These are phyloP conservation scores for Casuarina cunninghamiana DNA, from an alignment of 306 rosid species.

Conservation along the genomic window DNA sequence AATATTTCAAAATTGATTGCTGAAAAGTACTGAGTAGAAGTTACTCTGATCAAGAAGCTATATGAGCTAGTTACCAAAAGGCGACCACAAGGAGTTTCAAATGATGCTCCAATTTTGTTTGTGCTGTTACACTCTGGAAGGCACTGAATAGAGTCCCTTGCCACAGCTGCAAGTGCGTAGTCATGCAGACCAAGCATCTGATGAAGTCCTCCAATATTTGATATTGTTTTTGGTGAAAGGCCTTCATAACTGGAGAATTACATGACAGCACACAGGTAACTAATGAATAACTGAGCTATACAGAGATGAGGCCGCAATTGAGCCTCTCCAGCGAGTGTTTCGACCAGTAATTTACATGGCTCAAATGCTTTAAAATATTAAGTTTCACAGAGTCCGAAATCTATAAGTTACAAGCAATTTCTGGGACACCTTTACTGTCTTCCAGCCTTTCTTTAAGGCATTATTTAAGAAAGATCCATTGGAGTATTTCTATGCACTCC, in stretches of 20 bases:
- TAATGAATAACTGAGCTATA: not conserved
- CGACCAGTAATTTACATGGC: not conserved
- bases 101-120: conserved; percentile 70
- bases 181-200: conserved; percentile 58
- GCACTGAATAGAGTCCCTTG: conserved; percentile 70
- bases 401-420: no score
- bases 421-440: not conserved
- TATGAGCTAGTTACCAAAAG: conserved; percentile 51
- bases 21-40: not conserved
- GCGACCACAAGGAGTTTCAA: conserved; percentile 89
- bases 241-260: conserved; percentile 85
- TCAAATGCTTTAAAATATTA: not conserved
- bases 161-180: conserved; percentile 62
- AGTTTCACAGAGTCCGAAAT: not conserved
- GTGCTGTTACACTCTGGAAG: conserved; percentile 66
- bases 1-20: not conserved
- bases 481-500: not conserved
- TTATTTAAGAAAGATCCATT: not conserved
- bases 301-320: not conserved
- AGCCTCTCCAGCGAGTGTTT: not conserved
- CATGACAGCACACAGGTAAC: not conserved
- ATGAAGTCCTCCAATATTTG: conserved; percentile 80
- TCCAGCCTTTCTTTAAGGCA: not conserved
- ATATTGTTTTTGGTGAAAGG: conserved; percentile 54
- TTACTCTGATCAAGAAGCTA: conserved; percentile 20